Conservation (phyloP, 2,329 filamentous ascomycete species). For the Apiospora phragmitis region DNA sequence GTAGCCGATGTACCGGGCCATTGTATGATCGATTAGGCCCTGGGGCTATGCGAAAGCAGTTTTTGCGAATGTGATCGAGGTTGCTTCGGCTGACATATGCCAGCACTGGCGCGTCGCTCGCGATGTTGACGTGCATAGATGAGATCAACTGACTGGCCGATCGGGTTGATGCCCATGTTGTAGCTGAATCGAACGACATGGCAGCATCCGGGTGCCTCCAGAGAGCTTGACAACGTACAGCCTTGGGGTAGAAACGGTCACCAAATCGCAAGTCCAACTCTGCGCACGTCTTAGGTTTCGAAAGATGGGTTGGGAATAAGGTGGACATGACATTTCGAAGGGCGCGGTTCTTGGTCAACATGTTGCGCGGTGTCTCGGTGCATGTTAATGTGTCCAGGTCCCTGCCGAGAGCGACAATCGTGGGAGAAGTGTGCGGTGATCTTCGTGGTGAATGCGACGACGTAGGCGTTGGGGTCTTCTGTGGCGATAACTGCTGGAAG, state of each 20-base stretch:
- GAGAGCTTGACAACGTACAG: constrained; percentile 49
- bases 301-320: constrained; percentile 40
- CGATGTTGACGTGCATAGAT: constrained; percentile 21
- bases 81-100: constrained; percentile 51
- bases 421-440: constrained; percentile 40
- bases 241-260: constrained; percentile 42
- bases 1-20: constrained; percentile 47
- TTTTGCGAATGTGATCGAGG: constrained; percentile 45
- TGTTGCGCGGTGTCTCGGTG: constrained; percentile 32
- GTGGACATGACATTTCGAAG: constrained; percentile 45
- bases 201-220: constrained; percentile 44
- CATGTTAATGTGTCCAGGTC: constrained; percentile 46
- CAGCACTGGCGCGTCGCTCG: constrained; percentile 36
- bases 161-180: constrained; percentile 34
- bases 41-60: constrained; percentile 46
- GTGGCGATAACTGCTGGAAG: constrained; percentile 45
- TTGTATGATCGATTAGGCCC: constrained; percentile 45
- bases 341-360: constrained; percentile 37
- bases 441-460: constrained; percentile 36
- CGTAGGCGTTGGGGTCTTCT: constrained; percentile 41
- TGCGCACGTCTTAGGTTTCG: constrained; percentile 31
- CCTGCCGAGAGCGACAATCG: constrained; percentile 43
- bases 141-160: constrained; percentile 28
- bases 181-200: constrained; percentile 36
- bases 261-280: constrained; percentile 55